Conservation (phyloP, 768 basidiomycete species). For the Boletus insuetus region DNA sequence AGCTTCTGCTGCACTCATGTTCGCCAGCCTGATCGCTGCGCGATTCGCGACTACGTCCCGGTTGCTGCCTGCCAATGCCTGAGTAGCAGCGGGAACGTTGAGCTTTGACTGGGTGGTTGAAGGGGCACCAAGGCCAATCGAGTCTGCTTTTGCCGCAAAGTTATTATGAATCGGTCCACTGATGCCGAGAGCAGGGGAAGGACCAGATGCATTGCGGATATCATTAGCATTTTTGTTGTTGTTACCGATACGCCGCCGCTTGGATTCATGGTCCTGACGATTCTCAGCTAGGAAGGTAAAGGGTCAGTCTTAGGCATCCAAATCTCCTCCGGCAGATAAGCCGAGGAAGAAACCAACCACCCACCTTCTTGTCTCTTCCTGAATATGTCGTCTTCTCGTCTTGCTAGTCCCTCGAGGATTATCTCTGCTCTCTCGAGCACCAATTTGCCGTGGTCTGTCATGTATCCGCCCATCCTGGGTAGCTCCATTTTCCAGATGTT, state of each 20-base stretch:
- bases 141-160: slow-evolving; percentile 75
- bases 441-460: slow-evolving; percentile 90
- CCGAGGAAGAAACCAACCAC: slow-evolving; percentile 31
- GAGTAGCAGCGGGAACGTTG: slow-evolving; percentile 58
- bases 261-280: slow-evolving; percentile 88
- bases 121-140: slow-evolving; percentile 69
- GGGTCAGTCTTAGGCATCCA: slow-evolving; percentile 13
- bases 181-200: slow-evolving; percentile 31
- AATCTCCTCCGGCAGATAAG: slow-evolving; percentile 2
- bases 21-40: slow-evolving; percentile 89
- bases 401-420: slow-evolving; percentile 94
- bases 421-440: slow-evolving; percentile 85
- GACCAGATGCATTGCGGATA: slow-evolving; percentile 30
- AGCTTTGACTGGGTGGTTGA: slow-evolving; percentile 56
- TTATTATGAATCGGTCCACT: slow-evolving; percentile 44
- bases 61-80: slow-evolving; percentile 83
- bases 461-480: slow-evolving; percentile 94
- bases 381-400: slow-evolving; percentile 95
- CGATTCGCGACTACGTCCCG: slow-evolving; percentile 88
- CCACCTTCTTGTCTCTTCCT: slow-evolving; percentile 85
- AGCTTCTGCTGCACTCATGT: slow-evolving; percentile 93
- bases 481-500: slow-evolving; percentile 95
- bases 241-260: slow-evolving; percentile 72
- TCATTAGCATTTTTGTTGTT: slow-evolving; percentile 40
- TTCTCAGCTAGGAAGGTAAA: slow-evolving; percentile 67